Evolutionary conservation across 768 basidiomycete species (phyloP), one percentile per base, ranked within the genome.

Genomic region (Auricularia sp.): DNA sequence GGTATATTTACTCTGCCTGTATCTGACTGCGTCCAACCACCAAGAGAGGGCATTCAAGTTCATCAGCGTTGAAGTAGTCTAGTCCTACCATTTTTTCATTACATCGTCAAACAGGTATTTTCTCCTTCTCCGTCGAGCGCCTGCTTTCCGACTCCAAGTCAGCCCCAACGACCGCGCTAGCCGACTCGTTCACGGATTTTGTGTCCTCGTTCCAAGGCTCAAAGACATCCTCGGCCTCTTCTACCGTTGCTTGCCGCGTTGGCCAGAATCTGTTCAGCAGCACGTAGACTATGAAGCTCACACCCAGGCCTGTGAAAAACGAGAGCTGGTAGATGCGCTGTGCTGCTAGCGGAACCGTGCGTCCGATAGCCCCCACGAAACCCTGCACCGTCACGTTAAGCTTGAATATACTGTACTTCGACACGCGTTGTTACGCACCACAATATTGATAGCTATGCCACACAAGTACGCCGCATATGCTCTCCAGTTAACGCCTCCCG

Each of bases 241-340:
- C 71, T 70, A 88, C 89, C 47, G 67, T 73, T 35, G 72, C 67
- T 36, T 76, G 76, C 54, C 75, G 78, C 2, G 83, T 81, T 2
- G 90, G 89, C 75, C 82, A 89, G 24, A 80, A n/a, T 63, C 74
- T 69, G 75, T 85, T 89, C 56, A 87, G 78, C 51, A 74, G 35
- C 70, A 77, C 82, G 74, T 93, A 94, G 54, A 88, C 71, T 65
- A 88, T 61, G 8, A 82, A 78, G 1, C 90, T 88, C 54, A 86
- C 81, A 36, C 83, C 84, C 68, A 91, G 88, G 35, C 91, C 91
- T n/a, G 88, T 88, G 76, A 92, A 89, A 81, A 92, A 94, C n/a
- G 88, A 85, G 78, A 92, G 81, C 63, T 86, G 77, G 74, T 88
- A 90, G 68, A 90, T 82, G 63, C 83, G 80, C n/a, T 84, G 89